Conservation (phyloP, 352 stramenopile species). For the Phytophthora litchii region DNA sequence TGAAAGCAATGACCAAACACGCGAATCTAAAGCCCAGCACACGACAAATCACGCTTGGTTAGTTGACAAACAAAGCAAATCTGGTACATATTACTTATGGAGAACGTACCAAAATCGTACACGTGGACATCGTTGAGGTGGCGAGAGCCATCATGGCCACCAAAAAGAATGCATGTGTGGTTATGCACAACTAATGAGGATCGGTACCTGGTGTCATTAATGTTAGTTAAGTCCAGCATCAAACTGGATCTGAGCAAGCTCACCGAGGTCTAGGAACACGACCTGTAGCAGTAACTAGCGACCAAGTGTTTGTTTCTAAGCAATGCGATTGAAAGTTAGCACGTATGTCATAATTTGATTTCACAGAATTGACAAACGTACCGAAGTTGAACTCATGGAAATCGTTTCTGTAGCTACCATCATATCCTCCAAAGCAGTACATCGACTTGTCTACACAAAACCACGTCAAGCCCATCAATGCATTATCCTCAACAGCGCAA, state of each 20-base stretch:
- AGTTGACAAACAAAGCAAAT: conserved; percentile 10
- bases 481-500: neutral
- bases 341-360: neutral
- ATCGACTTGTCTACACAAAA: conserved; percentile 70
- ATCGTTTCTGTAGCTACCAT: conserved; percentile 95
- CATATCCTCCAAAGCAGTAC: conserved; percentile 95
- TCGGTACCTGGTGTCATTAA: conserved; percentile 57
- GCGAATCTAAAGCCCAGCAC: conserved; percentile 46
- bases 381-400: conserved; percentile 97
- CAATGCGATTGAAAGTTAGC: conserved; percentile 5
- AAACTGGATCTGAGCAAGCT: neutral
- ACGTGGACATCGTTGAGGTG: conserved; percentile 97
- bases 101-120: conserved; percentile 92
- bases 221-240: neutral
- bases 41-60: neutral
- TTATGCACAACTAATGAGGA: conserved; percentile 94
- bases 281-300: conserved; percentile 75
- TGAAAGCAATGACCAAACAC: conserved; percentile 90
- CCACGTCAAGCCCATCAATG: too few species aligned
- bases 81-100: neutral
- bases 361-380: conserved; percentile 19
- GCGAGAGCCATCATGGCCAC: conserved; percentile 97
- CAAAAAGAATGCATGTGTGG: conserved; percentile 95
- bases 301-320: conserved; percentile 88
- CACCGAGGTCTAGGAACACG: conserved; percentile 74